Evolutionary conservation across 257 asterid genomes (phyloP).

Genomic region (Ballota nigra): DNA sequence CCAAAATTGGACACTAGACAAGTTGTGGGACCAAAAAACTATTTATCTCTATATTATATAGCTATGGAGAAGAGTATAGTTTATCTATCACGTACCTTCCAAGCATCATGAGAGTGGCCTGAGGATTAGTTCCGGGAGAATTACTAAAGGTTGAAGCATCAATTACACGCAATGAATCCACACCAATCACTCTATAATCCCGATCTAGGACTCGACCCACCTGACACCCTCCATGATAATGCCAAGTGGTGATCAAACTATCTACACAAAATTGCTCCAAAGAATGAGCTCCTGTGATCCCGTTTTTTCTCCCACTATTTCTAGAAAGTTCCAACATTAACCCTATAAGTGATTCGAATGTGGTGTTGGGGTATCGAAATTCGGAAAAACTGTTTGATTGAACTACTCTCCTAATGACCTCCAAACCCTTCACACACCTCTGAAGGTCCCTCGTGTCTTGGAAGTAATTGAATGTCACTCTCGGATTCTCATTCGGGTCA

Average conservation of each 20-base stretch:
- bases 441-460: slow-evolving; percentile 57
- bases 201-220: slow-evolving; percentile 61
- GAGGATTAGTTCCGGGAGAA: slow-evolving; percentile 76
- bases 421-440: slow-evolving; percentile 62
- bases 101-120: too few species aligned
- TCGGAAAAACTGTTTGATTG: slow-evolving; percentile 40
- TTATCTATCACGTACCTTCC: too few species aligned
- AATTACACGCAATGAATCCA: slow-evolving; percentile 63
- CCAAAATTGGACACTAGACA: too few species aligned
- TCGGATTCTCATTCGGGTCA: slow-evolving; percentile 62
- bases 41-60: too few species aligned
- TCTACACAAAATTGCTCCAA: slow-evolving; percentile 66
- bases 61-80: too few species aligned
- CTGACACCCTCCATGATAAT: slow-evolving; percentile 90
- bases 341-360: slow-evolving; percentile 33
- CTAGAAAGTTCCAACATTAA: slow-evolving; percentile 37
- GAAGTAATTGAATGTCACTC: slow-evolving; percentile 41
- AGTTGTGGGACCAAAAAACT: too few species aligned
- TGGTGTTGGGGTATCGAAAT: slow-evolving; percentile 44
- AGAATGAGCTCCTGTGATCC: slow-evolving; percentile 35
- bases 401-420: slow-evolving; percentile 37
- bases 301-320: slow-evolving; percentile 47
- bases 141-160: slow-evolving; percentile 70
- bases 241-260: slow-evolving; percentile 75
- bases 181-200: slow-evolving; percentile 63